Base-by-base conservation (phyloP, 202 grass and related monocot species). In the Setaria viridis region DNA sequence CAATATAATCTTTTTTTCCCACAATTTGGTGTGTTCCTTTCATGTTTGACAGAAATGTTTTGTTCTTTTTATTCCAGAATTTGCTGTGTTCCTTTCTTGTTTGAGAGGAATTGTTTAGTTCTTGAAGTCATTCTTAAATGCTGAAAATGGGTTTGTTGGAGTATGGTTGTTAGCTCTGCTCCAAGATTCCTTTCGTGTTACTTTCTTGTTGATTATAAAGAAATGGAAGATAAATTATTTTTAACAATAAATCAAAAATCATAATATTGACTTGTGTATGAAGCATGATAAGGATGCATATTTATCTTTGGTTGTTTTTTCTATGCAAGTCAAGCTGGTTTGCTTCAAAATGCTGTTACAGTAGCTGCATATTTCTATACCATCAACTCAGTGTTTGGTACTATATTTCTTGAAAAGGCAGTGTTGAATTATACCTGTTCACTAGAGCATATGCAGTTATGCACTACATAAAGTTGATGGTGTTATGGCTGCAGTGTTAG, bases 1-100 rank as follows among this genome's bases (percentile, higher is more conserved):
- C n/a, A 20, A 16, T 50, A 17, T 11, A 56, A 59, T 82, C 78
- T 84, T 84, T 16, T 16, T 43, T 58, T 77, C 47, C 47, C 53
- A 57, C 6, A 42, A 29, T 25, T 60, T 60, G n/a, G 5, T n/a
- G 41, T 62, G 12, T 62, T 77, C 19, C 11, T 54, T 56, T 75
- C 17, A 43, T 60, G 54, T 41, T 25, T 77, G 35, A 59, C 17
- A 58, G 34, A 77, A n/a, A 19, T 43, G 34, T 77, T 77, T 59
- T n/a, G 37, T 59, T 59, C 19, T 43, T 84, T 76, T 4, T 10
- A 57, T 58, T 76, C 46, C 51, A 57, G 2, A 58, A 59, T 21
- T 59, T 59, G 56, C 4, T 11, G n/a, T 45, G 35, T 60, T 77
- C 17, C 10, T 50, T 73, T 74, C 49, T 77, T 59, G 54, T 56